phyloP scores from a whole-genome alignment of 108 stramenopile genomes.

The Cyclotella distinguenda region DNA sequence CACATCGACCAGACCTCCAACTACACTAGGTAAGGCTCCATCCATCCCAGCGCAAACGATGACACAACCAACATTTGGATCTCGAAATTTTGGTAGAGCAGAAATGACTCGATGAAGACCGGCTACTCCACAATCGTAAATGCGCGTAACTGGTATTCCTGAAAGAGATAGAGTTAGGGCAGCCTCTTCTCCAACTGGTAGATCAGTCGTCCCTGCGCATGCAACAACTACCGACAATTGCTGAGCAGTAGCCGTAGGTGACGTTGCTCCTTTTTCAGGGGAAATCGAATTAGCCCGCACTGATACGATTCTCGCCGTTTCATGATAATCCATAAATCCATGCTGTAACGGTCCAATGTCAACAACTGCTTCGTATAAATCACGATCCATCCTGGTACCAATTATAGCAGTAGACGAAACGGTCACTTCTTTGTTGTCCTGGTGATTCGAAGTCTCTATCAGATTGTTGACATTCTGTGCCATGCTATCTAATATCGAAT shows the following conservation, averaged over 20 bases:
- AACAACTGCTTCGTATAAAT: slow-evolving; percentile 23
- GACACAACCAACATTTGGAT: slow-evolving; percentile 73
- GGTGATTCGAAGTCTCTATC: slow-evolving; percentile 8
- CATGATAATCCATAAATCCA: slow-evolving; percentile 66
- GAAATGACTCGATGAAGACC: slow-evolving; percentile 90
- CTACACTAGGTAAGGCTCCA: slow-evolving; percentile 93
- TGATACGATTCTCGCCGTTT: slow-evolving; percentile 64
- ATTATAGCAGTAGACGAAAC: slow-evolving; percentile 54
- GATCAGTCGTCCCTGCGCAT: slow-evolving; percentile 89
- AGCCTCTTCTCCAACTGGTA: slow-evolving; percentile 91
- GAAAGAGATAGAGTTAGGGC: slow-evolving; percentile 73
- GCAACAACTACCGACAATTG: slow-evolving; percentile 66
- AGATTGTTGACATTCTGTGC: slow-evolving; percentile 66
- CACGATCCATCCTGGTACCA: slow-evolving; percentile 58
- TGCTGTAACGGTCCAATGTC: slow-evolving; percentile 52
- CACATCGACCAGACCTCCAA: slow-evolving; percentile 88
- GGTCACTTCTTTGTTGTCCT: slow-evolving; percentile 17
- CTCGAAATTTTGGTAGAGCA: slow-evolving; percentile 68
- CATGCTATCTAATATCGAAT: slow-evolving; percentile 82
- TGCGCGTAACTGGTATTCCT: slow-evolving; percentile 60
- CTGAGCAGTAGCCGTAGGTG: not conserved
- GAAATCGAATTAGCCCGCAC: slow-evolving; percentile 58
- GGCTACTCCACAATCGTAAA: slow-evolving; percentile 95
- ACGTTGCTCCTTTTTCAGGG: slow-evolving; percentile 3
- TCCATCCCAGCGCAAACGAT: slow-evolving; percentile 96